These are phyloP conservation scores for Cucumis melo DNA, from an alignment of 306 rosid species.

Conservation along the genomic window DNA sequence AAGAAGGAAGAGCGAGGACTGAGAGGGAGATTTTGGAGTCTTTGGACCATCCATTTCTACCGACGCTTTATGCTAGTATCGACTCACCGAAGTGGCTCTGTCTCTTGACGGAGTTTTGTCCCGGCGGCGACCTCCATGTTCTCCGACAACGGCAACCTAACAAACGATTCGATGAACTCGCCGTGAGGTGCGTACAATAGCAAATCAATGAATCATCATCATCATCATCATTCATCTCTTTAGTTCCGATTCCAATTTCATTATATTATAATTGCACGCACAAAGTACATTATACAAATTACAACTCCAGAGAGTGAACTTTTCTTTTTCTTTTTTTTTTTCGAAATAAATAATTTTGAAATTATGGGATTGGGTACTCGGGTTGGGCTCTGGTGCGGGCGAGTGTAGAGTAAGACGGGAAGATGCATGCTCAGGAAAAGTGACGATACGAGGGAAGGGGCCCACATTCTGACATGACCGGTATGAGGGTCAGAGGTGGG, in stretches of 20 bases:
- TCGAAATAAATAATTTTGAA: background rate
- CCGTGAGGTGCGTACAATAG: constrained; percentile 57
- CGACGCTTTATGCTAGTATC: constrained; percentile 63
- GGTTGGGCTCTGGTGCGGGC: constrained; percentile 12
- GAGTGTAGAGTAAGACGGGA: background rate
- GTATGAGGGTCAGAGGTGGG: constrained; percentile 15
- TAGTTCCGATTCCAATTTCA: background rate
- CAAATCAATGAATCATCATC: background rate
- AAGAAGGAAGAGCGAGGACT: constrained; percentile 68
- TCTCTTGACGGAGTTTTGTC: constrained; percentile 66
- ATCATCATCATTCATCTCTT: background rate
- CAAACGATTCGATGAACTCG: constrained; percentile 55
- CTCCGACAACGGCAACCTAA: constrained; percentile 68
- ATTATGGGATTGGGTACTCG: background rate
- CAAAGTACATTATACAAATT: background rate
- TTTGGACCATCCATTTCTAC: constrained; percentile 65
- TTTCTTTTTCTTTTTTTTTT: background rate
- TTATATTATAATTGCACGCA: background rate
- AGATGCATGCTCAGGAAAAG: constrained; percentile 12
- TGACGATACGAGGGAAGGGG: constrained; percentile 14
- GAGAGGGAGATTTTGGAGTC: constrained; percentile 58
- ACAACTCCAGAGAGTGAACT: background rate
- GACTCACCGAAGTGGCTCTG: constrained; percentile 60
- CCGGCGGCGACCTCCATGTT: constrained; percentile 81
- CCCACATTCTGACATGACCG: background rate